Evolutionary conservation across 805 yeast species (phyloP).

Genomic region (Maudiozyma turicensis): DNA sequence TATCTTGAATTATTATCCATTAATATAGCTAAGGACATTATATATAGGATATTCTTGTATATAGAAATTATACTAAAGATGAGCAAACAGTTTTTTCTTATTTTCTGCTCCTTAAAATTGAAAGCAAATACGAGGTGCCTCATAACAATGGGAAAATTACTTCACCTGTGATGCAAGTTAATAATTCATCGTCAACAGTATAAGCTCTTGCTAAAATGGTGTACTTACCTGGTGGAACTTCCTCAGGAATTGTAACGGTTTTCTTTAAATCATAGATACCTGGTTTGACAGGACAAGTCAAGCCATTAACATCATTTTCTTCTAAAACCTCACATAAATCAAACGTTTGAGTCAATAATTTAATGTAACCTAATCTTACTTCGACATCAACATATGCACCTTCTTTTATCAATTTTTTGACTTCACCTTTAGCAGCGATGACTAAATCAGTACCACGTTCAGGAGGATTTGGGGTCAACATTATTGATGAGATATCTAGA

Average conservation of each 20-base stretch:
- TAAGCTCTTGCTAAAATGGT: conserved; percentile 81
- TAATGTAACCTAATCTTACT: conserved; percentile 86
- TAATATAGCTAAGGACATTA: no score
- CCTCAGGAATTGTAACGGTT: conserved; percentile 73
- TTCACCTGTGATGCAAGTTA: conserved; percentile 75
- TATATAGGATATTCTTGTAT: no score
- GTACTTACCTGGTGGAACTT: conserved; percentile 94
- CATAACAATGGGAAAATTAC: conserved; percentile 34
- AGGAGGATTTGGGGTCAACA: conserved; percentile 81
- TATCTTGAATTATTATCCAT: no score
- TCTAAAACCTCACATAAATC: conserved; percentile 84
- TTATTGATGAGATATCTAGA: conserved; percentile 49
- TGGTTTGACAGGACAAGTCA: conserved; percentile 69
- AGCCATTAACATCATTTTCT: conserved; percentile 50
- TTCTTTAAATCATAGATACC: conserved; percentile 63
- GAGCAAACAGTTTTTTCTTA: not conserved
- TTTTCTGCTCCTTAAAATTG: not conserved
- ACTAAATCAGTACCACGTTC: conserved; percentile 74
- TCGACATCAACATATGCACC: conserved; percentile 95
- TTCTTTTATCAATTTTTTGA: conserved; percentile 48
- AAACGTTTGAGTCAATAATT: conserved; percentile 77
- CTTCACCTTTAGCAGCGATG: conserved; percentile 60
- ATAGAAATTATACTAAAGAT: not conserved
- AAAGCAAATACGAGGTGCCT: conserved; percentile 1
- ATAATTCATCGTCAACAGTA: conserved; percentile 67